These are phyloP conservation scores for Eleusine indica DNA, from an alignment of 176 grass and related monocot species.

Conservation along the genomic window DNA sequence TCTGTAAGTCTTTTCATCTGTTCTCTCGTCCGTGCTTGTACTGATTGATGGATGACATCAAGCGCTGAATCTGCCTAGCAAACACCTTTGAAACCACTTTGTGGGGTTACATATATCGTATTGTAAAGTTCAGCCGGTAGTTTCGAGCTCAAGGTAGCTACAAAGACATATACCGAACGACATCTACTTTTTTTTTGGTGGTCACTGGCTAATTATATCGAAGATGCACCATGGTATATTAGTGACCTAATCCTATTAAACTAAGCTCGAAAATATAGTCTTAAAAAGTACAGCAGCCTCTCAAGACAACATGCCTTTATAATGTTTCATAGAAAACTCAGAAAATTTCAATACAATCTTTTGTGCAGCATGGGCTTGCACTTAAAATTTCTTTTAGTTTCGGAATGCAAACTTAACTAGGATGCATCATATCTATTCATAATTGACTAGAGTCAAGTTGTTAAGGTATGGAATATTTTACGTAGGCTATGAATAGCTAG, in stretches of 20 bases:
- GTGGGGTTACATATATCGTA: background rate
- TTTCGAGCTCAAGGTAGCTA: no score
- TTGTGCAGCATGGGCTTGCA: background rate
- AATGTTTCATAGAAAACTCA: background rate
- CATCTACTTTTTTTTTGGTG: background rate
- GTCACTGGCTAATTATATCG: background rate
- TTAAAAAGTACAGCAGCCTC: background rate
- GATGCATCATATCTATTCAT: background rate
- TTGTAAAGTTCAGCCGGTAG: background rate
- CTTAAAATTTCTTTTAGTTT: background rate
- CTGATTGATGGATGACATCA: background rate
- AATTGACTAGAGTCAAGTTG: background rate
- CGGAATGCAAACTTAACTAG: background rate
- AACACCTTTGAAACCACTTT: background rate
- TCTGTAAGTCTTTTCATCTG: slow-evolving; percentile 46
- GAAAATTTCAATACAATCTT: background rate
- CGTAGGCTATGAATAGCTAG: background rate
- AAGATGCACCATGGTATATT: background rate
- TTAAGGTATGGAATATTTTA: background rate
- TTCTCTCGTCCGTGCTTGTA: background rate
- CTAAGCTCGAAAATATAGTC: background rate
- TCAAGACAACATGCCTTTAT: slow-evolving; percentile 4
- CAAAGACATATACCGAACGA: no score
- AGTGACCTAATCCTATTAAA: background rate
- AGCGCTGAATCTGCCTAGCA: background rate